Base-by-base conservation (phyloP, 2,329 filamentous ascomycete species). In the Ophiostoma piceae region DNA sequence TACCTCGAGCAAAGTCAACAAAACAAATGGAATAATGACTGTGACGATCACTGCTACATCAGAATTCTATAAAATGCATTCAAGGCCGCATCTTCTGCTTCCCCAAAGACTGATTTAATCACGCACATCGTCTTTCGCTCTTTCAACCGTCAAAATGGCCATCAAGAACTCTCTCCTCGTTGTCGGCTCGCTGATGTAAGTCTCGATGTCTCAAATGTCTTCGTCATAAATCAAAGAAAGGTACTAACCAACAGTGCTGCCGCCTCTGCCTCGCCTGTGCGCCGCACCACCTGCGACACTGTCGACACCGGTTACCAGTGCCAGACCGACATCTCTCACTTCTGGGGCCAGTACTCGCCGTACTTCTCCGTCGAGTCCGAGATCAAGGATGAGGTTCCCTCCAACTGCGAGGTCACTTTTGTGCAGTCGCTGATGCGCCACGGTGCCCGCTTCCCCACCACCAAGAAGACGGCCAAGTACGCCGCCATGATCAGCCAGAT, bases 331-430 rank as follows among this genome's bases (percentile, higher is more conserved):
- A 84, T 89, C 64, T 87, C 88, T 1, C 90, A 88, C 74, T 84
- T 83, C 70, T 96, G 92, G 92, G 94, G 93, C 70, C 92, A 94
- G 77, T 97, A 97, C 78, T 90, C 92, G 22, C 92, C 93, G 1
- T 96, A 88, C 80, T 97, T 91, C 79, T 84, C 89, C 0, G 89
- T 94, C 0, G 84, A 88, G 7, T 92, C 90, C 0, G 72, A 69
- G 2, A 26, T 68, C 19, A 4, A 12, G 4, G 43, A 67, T 64
- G 29, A n/a, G 54, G 37, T 90, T 0, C 92, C 92, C 0, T 74
- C 80, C 1, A 83, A 82, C 26, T 97, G 94, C 79, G 80, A 85
- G 9, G 80, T 94, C 73, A 94, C 88, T 2, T 70, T 96, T 78
- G 93, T 85, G 1, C 90, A 94, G 75, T 81, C 93, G n/a, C 84